These are phyloP conservation scores for sorghum (Sorghum bicolor) DNA, from an alignment of 176 grass and related monocot species.

Conservation along the genomic window Sorghum_bicolor_NCBIv3 NC_012872.2:13710501-13711000, in stretches of 20 bases:
- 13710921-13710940: too few species aligned
- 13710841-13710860: neutral
- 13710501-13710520: constrained; percentile 39
- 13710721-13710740: neutral
- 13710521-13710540: constrained; percentile 38
- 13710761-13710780: neutral
- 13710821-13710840: neutral
- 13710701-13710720: neutral
- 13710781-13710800: neutral
- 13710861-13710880: neutral
- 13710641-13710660: neutral
- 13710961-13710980: too few species aligned
- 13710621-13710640: neutral
- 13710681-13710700: neutral
- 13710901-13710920: too few species aligned
- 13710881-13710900: too few species aligned
- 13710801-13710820: neutral
- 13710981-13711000: too few species aligned
- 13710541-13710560: constrained; percentile 62
- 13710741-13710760: neutral
- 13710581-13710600: constrained; percentile 61
- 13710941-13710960: too few species aligned
- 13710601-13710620: constrained; percentile 22
- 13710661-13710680: neutral
- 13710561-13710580: constrained; percentile 42